Percentiles rank a stretch among this genome's conserved stretches.
Conservation (phyloP, 2,329 filamentous ascomycete genomes). For the Aureobasidium uvarum region DNA sequence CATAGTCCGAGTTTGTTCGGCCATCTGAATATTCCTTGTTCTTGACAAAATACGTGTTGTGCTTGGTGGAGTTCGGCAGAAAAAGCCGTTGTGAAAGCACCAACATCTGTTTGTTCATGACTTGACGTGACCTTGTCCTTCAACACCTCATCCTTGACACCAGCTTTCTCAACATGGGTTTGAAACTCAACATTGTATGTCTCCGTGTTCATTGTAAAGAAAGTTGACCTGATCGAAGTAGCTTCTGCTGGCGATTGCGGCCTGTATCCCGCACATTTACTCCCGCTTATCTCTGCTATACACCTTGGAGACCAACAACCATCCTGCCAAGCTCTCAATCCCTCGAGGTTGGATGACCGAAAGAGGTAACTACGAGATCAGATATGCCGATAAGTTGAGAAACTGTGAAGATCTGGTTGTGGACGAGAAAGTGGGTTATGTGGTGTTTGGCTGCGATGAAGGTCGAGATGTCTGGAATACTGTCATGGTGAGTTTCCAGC, state of each 20-base stretch:
- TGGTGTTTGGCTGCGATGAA: slow-evolving; percentile 46
- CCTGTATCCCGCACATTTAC: slow-evolving; percentile 12
- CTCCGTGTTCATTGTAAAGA: too few relatives aligned
- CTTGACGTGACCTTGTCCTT: background rate
- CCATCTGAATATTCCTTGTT: background rate
- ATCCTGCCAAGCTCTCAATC: background rate
- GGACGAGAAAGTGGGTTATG: slow-evolving; percentile 40
- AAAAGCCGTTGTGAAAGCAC: slow-evolving; percentile 3
- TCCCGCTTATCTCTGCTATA: slow-evolving; percentile 17
- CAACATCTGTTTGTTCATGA: background rate
- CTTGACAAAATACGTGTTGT: too few relatives aligned
- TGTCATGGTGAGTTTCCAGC: slow-evolving; percentile 42
- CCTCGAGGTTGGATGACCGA: slow-evolving; percentile 24
- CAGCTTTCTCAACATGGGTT: background rate
- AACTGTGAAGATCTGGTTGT: slow-evolving; percentile 49
- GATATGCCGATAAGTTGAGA: slow-evolving; percentile 39
- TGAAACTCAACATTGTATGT: slow-evolving; percentile 13
- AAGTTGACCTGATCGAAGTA: background rate
- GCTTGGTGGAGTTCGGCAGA: background rate
- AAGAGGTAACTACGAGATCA: slow-evolving; percentile 34
- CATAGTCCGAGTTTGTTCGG: background rate
- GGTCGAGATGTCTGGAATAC: slow-evolving; percentile 48
- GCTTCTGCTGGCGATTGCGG: background rate
- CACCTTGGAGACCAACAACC: background rate
- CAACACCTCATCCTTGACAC: background rate